A percentile compares a stretch with the other conserved stretches of the same genome.
Conservation (phyloP, 192 early-diverging fungal species). For the Cladochytrium replicatum region DNA sequence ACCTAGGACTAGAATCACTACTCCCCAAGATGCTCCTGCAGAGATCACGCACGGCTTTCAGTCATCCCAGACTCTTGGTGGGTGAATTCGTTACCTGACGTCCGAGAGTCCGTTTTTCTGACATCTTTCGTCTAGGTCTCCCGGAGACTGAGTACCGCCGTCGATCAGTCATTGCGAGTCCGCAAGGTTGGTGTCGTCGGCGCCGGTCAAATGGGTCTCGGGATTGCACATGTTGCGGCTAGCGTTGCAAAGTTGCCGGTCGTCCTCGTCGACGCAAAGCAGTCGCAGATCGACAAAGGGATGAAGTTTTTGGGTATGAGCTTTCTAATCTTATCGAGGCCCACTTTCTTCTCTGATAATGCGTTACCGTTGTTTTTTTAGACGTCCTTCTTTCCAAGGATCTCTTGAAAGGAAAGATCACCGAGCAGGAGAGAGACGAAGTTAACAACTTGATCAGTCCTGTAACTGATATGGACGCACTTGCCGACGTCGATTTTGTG, state of each 20-base stretch:
- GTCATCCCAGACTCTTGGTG: too few relatives aligned
- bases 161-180: too few relatives aligned
- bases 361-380: conserved; percentile 15
- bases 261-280: conserved; percentile 64
- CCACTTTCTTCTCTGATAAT: background rate
- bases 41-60: too few relatives aligned
- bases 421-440: conserved; percentile 58
- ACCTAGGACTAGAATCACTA: too few relatives aligned
- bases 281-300: conserved; percentile 67
- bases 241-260: conserved; percentile 69
- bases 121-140: too few relatives aligned
- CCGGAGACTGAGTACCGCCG: too few relatives aligned
- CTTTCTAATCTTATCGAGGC: background rate
- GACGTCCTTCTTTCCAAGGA: conserved; percentile 85
- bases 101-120: too few relatives aligned
- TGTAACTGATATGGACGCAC: conserved; percentile 46
- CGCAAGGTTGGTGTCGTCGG: conserved; percentile 67
- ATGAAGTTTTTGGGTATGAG: conserved; percentile 65
- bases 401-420: conserved; percentile 75
- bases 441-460: conserved; percentile 54
- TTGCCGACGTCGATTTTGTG: conserved; percentile 69
- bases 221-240: conserved; percentile 83
- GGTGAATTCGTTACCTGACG: too few relatives aligned
- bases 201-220: conserved; percentile 82
- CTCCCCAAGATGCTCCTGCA: too few relatives aligned